Evolutionary conservation across 2,329 filamentous ascomycete genomes (phyloP), one percentile per base, ranked within the genome.

Genomic region (Cladophialophora bantiana): DNA sequence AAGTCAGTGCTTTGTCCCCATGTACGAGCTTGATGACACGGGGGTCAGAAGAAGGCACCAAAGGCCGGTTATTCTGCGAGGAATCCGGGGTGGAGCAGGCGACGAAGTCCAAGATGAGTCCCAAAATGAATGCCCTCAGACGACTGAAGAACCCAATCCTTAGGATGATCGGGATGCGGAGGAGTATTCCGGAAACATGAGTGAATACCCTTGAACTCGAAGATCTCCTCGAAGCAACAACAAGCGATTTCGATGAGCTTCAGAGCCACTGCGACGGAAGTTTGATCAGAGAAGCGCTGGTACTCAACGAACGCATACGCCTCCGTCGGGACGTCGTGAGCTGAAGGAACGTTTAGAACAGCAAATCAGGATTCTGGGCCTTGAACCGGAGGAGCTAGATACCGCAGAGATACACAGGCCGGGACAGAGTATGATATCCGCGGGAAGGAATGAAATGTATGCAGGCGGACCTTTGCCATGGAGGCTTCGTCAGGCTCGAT

Each of bases 201-300:
- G 18, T 9, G 7, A 35, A 3, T 60, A 50, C 57, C 57, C 31
- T 60, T 20, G n/a, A 34, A 5, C 38, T 60, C 15, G 40, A 60
- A 60, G 57, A 60, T 12, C 57, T 18, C 20, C 38, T 60, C 42
- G 57, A 60, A 38, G 12, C 4, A 26, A 20, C 42, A 9, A 10
- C 18, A 1, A n/a, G 6, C 20, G 18, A 61, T 7, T 31, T 54
- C 9, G 36, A 45, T 50, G 20, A 56, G 48, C 50, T 48, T 13
- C 7, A 56, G n/a, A 50, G 35, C 12, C 52, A 55, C 50, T 36
- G 32, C 35, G n/a, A 54, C 50, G 52, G 60, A 9, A 55, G 20
- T 34, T 15, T 62, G 60, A 4, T 62, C 3, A 42, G 60, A 9
- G 36, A 56, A 13, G 60, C 60, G 13, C 60, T 62, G 20, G 34